Percentiles rank a stretch among this genome's conserved stretches.
Evolutionary conservation across 768 basidiomycete species (phyloP).

Genomic region (Udeniomyces megalosporus): DNA sequence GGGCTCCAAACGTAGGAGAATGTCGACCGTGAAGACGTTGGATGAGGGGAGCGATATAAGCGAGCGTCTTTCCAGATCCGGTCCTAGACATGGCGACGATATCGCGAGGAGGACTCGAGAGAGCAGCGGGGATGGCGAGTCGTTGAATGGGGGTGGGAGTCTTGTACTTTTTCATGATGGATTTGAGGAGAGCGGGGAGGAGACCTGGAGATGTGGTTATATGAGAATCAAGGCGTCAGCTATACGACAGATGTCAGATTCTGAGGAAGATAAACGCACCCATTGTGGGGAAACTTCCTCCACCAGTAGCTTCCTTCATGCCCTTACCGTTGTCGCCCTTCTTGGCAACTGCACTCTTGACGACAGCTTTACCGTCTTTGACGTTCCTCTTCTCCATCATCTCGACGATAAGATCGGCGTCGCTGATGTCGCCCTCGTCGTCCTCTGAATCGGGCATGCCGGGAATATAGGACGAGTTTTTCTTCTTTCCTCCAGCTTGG

Average conservation of each 20-base stretch:
- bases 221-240: too few species aligned
- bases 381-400: constrained; percentile 57
- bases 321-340: constrained; percentile 51
- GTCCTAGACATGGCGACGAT: constrained; percentile 97
- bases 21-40: constrained; percentile 72
- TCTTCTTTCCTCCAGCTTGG: constrained; percentile 3
- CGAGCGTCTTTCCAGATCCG: constrained; percentile 92
- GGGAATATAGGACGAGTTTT: neutral
- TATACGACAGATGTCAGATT: neutral
- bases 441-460: constrained; percentile 35
- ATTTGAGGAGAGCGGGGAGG: constrained; percentile 63
- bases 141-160: constrained; percentile 95
- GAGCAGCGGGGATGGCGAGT: constrained; percentile 65
- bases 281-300: constrained; percentile 93
- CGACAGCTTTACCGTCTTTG: constrained; percentile 54
- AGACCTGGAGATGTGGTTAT: constrained; percentile 40
- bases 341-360: constrained; percentile 44
- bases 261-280: constrained; percentile 42
- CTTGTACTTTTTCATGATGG: constrained; percentile 81
- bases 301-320: constrained; percentile 62
- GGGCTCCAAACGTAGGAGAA: constrained; percentile 58
- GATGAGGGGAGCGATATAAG: constrained; percentile 82
- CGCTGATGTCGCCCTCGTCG: constrained; percentile 26
- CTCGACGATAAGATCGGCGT: constrained; percentile 48
- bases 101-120: constrained; percentile 70